Conservation (phyloP, 140 eudicot species). For the Ambrosia hybrid region DNA sequence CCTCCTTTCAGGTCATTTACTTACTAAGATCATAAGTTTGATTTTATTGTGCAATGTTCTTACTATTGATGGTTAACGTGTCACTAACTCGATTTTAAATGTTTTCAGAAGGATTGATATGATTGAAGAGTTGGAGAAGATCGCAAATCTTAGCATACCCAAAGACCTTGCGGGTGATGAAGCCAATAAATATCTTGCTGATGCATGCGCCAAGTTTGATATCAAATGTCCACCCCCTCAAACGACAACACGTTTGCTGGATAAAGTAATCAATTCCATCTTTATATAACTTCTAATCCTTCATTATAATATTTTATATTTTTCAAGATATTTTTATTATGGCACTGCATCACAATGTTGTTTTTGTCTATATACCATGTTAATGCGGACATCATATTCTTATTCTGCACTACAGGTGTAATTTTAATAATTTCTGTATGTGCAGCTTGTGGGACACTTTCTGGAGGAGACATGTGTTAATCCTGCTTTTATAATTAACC, state of each 20-base stretch:
- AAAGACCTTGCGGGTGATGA: slow-evolving; percentile 81
- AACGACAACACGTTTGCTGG: slow-evolving; percentile 86
- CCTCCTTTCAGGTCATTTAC: slow-evolving; percentile 82
- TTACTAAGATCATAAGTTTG: not conserved
- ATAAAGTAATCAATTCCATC: slow-evolving; percentile 50
- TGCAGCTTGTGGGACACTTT: slow-evolving; percentile 86
- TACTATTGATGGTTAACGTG: not conserved
- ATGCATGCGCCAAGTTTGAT: slow-evolving; percentile 68
- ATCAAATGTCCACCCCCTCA: slow-evolving; percentile 89
- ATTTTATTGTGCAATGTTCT: not conserved
- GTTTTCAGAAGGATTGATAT: slow-evolving; percentile 82
- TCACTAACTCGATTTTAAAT: not conserved
- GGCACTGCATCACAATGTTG: not conserved
- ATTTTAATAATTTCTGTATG: slow-evolving; percentile 4
- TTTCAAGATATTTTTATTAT: not conserved
- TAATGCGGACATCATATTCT: not conserved
- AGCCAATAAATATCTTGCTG: slow-evolving; percentile 74
- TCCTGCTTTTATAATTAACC: slow-evolving; percentile 83
- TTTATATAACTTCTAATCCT: not conserved
- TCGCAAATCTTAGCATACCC: slow-evolving; percentile 80
- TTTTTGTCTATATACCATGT: not conserved
- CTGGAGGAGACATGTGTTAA: slow-evolving; percentile 65
- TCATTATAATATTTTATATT: not conserved
- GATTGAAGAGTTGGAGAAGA: slow-evolving; percentile 84
- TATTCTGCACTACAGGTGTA: not conserved